Base-by-base conservation (phyloP, 2,329 filamentous ascomycete genomes). In the Neofusicoccum sp. region DNA sequence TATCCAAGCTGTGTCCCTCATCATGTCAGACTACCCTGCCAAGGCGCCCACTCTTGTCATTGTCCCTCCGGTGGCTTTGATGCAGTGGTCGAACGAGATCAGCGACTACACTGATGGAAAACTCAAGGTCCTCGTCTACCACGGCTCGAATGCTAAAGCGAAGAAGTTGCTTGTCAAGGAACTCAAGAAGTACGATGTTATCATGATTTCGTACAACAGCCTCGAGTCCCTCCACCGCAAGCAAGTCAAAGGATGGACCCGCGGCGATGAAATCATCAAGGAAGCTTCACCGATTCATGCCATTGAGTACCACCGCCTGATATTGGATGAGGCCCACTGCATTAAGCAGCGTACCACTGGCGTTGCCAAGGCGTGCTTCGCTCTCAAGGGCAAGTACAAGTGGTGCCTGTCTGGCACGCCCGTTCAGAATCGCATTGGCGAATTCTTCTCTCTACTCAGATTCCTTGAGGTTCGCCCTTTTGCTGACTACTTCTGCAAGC, bases 401-500 rank as follows among this genome's bases (percentile, higher is more conserved):
- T 98, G 95, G 91, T 99, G 95, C 72, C 81, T 99, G 62, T 95
- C 90, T 14, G 95, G 95, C 7, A 99, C 95, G 1, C 95, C 95
- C 0, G 86, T 99, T 1, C 95, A 99, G 74, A 99, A 98, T 71
- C 89, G 93, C 58, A 98, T 98, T 65, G 93, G 95, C 69, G 93
- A 98, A 73, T 96, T 97, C 74, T 97, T 98, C 76, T 98, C 93
- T 0, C 80, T 98, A 24, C 82, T 99, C 60, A 89, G 95, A 2
- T 99, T 99, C 75, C 83, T 99, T 31, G 89, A 96, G 72, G 83
- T 97, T 36, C 83, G 84, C 7, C 93, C 93, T 0, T 98, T 97
- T 73, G 89, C 93, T 6, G 92, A 91, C 65, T 99, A 99, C 72
- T 89, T 97, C 65, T 99, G 95, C 81, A 95, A 93, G 72, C 82